Base-by-base conservation (phyloP, 768 basidiomycete genomes). In the Podaxis rugospora region DNA sequence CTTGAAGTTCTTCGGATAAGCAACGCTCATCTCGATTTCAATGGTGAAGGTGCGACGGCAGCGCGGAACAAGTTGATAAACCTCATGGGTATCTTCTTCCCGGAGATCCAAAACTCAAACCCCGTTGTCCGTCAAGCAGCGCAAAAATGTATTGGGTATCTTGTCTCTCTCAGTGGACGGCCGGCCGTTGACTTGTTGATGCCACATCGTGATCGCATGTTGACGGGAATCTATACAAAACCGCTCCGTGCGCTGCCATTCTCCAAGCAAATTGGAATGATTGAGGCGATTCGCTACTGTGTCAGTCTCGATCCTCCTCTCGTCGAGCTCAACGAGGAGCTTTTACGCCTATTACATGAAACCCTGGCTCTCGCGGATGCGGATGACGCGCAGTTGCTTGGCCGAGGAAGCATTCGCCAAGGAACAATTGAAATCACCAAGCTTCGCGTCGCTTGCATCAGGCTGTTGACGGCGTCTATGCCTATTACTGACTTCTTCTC, bases 191-290 rank as follows among this genome's bases (percentile, higher is more conserved):
- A 95, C 47, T 78, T 98, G n/a, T 78, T 99, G 51, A 76, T 83
- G 71, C 90, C 85, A 14, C 89, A 95, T 67, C 88, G 93, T 51
- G 93, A 95, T 64, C 87, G 93, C 32, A 88, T 98, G 76, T 80
- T 98, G 40, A 84, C 85, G 16, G 85, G 89, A 1, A 95, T 99
- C 65, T 98, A 90, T 76, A 92, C 91, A n/a, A 98, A 98, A 69
- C 97, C 97, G 11, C 82, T 99, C 18, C 83, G 97, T 55, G 97
- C 97, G 0, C 81, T 99, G 25, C 95, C 95, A 1, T 95, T 98
- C 71, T 82, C 89, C 14, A 93, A 93, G 67, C 97, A 98, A 72
- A 97, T 98, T 60, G 97, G 95, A 32, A 95, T 98, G 83, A 94
- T 98, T 62, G 97, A 98, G 67, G 94, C 94, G 16, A 87, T 98